These are phyloP conservation scores for Oryza longistaminata DNA, from an alignment of 176 grass and related monocot species.

Conservation along the genomic window DNA sequence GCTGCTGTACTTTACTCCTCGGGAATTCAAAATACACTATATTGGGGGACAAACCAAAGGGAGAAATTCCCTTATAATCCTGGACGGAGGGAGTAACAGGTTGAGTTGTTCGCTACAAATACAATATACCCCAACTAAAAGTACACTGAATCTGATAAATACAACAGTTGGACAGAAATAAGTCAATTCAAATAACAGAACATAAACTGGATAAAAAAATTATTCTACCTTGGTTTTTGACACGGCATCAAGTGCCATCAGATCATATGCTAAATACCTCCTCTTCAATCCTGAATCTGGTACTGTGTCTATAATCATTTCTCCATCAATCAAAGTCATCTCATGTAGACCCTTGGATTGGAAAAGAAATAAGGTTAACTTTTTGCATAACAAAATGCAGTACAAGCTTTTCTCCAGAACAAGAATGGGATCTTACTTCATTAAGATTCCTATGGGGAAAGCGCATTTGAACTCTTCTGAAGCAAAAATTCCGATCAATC, in stretches of 20 bases:
- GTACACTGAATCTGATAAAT: background rate
- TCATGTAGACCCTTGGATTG: slow-evolving; percentile 68
- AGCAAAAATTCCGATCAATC: slow-evolving; percentile 89
- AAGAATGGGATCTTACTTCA: slow-evolving; percentile 55
- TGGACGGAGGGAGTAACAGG: too few relatives aligned
- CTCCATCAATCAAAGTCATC: slow-evolving; percentile 93
- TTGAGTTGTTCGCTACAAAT: background rate
- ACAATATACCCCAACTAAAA: background rate
- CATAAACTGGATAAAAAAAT: background rate
- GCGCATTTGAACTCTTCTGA: slow-evolving; percentile 97
- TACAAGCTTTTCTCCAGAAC: slow-evolving; percentile 28
- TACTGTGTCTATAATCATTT: slow-evolving; percentile 98
- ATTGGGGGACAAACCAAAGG: too few relatives aligned
- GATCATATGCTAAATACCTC: slow-evolving; percentile 89
- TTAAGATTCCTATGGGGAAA: slow-evolving; percentile 76
- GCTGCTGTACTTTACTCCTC: too few relatives aligned
- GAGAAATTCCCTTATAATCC: too few relatives aligned
- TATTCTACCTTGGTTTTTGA: slow-evolving; percentile 75
- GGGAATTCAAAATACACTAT: too few relatives aligned
- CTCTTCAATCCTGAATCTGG: slow-evolving; percentile 86
- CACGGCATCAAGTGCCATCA: slow-evolving; percentile 67
- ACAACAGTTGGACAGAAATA: slow-evolving; percentile 4
- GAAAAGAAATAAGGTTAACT: slow-evolving; percentile 36
- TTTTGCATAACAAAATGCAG: background rate
- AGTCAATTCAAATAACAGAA: background rate